phyloP scores from a whole-genome alignment of 306 rosid genomes.

The Sphenostylis stenocarpa region DNA sequence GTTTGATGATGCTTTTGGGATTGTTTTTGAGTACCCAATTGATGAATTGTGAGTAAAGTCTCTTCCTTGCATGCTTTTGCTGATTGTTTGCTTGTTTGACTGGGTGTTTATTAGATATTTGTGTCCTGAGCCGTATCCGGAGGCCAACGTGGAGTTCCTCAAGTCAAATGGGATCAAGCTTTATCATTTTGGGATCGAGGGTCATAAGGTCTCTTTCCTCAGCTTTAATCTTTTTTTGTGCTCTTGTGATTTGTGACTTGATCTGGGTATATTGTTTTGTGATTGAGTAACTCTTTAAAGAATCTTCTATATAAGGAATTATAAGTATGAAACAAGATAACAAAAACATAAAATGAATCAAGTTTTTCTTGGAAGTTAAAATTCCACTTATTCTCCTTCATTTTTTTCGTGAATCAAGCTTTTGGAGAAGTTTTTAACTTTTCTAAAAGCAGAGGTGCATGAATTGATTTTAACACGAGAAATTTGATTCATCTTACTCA shows the following conservation, averaged over 20 bases:
- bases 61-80: background rate
- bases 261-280: conserved; percentile 20
- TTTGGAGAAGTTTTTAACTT: background rate
- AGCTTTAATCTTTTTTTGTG: background rate
- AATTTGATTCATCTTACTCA: background rate
- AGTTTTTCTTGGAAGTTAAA: background rate
- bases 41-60: conserved; percentile 12
- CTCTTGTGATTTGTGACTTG: background rate
- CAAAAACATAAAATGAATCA: background rate
- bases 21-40: conserved; percentile 19
- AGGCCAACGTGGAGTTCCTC: conserved; percentile 77
- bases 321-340: background rate
- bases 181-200: conserved; percentile 93
- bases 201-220: conserved; percentile 65
- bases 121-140: conserved; percentile 95
- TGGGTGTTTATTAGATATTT: conserved; percentile 59
- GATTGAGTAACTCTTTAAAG: background rate
- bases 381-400: background rate
- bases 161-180: conserved; percentile 83
- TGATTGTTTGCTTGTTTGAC: background rate
- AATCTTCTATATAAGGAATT: background rate
- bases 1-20: background rate
- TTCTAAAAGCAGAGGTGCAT: background rate
- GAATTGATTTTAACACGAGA: background rate
- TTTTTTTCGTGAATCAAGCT: background rate